Base-by-base conservation (phyloP, 163 green algal species). In the Chlorella variabilis region DNA sequence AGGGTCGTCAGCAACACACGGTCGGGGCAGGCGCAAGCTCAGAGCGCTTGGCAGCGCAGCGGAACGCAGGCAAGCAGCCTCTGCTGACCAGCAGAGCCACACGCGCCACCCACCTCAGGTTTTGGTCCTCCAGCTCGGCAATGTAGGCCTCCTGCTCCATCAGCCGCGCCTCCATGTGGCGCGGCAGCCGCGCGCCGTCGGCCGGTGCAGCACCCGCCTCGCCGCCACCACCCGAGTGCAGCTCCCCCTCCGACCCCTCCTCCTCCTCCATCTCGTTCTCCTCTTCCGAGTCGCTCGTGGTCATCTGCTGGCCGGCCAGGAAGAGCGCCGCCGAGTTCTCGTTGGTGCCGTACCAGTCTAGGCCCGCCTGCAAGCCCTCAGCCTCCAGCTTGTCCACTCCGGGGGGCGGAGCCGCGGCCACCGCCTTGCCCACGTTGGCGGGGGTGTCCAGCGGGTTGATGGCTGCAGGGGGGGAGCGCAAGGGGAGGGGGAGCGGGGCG, bases 331-430 rank as follows among this genome's bases (percentile, higher is more conserved):
- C 41, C n/a, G 41, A 49, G 75, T 81, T 42, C 48, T 81, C 74
- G 56, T 89, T 86, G 31, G 70, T 89, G 59, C 65, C 71, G 41
- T 80, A 88, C 75, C 75, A 88, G 74, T 88, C 79, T 23, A 85
- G 56, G 11, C 70, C 83, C 2, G 49, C 34, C 29, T 82, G 49
- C 63, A 85, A 31, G 29, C 81, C 81, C 48, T 86, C 81, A 21
- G 74, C 80, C 54, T 85, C 69, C 4, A 75, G 61, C 61, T 86
- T 86, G 27, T 58, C 81, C 3, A 49, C 34, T n/a, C 49, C 68
- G 13, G 9, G 48, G 3, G 33, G 3, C 1, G 29, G 42, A 21
- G 36, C 33, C 1, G 25, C 27, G 2, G 36, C 33, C 36, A 6
- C 75, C 21, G 31, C 23, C 51, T 69, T 31, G 42, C 65, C 62